Evolutionary conservation across 345 rosid genomes (phyloP).

Genomic region (Chamaenerion angustifolium): DNA sequence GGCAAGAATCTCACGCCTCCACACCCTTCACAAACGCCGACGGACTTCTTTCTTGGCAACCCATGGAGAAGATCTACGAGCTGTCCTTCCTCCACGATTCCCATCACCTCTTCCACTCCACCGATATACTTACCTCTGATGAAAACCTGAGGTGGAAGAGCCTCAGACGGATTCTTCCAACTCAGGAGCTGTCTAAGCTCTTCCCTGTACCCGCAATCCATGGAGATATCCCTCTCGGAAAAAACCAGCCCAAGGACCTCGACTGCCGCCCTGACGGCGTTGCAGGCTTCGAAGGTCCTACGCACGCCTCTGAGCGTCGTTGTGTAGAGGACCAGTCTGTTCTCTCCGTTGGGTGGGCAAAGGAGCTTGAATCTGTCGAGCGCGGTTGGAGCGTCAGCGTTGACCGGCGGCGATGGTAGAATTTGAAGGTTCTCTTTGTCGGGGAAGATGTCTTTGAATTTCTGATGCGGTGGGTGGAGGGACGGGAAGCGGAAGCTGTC

Average conservation of each 20-base stretch:
- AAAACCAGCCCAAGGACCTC: constrained; percentile 37
- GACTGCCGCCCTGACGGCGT: constrained; percentile 38
- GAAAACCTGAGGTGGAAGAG: constrained; percentile 59
- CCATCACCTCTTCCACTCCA: constrained; percentile 66
- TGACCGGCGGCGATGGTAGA: constrained; percentile 17
- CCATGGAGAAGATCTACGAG: constrained; percentile 42
- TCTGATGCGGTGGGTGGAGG: constrained; percentile 10
- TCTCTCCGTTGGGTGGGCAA: constrained; percentile 51
- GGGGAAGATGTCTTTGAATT: neutral
- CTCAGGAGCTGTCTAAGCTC: constrained; percentile 41
- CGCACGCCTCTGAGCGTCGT: constrained; percentile 69
- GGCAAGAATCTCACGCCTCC: constrained; percentile 63
- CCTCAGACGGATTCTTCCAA: constrained; percentile 15
- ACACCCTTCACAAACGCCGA: constrained; percentile 47
- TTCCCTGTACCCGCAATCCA: constrained; percentile 63
- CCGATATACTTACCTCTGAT: constrained; percentile 74
- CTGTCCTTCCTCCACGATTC: constrained; percentile 53
- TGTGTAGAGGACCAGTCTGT: constrained; percentile 60
- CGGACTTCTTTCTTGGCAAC: constrained; percentile 27
- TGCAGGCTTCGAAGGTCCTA: constrained; percentile 73
- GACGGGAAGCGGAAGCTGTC: constrained; percentile 78
- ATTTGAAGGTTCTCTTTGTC: constrained; percentile 33
- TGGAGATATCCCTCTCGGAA: constrained; percentile 70
- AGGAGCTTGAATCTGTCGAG: constrained; percentile 19
- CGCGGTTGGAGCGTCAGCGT: neutral